Evolutionary conservation across 2,329 filamentous ascomycete species (phyloP), one percentile per base, ranked within the genome.

Genomic region (Aspergillus cejpii): DNA sequence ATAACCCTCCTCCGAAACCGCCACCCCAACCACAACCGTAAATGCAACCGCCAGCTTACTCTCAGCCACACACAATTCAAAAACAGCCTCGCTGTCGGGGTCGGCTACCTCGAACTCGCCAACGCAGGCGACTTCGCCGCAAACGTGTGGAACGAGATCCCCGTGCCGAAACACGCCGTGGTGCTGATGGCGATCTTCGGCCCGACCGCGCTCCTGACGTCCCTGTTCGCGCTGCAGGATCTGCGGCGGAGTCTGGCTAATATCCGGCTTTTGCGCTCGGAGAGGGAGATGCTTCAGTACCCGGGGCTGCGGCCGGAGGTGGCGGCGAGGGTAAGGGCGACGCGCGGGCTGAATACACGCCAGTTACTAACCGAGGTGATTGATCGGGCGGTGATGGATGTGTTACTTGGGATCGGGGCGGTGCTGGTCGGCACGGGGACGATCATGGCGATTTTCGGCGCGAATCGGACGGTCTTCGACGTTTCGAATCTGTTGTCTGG

Each of bases 101-200:
- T 77, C 1, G 77, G 75, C 0, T 74, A 74, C 38, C 70, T 80
- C 14, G 77, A 80, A 48, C 64, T 78, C 1, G 74, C 73, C 42
- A 80, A 80, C 53, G 74, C 75, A 0, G 70, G 71, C 1, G 77
- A 80, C 51, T 79, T 79, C 43, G 74, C 76, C 0, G 77, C 77
- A 44, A 79, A 80, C 43, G 70, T 79, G 1, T 80, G 74, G 74
- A 79, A 80, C 50, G 50, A 71, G 1, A 61, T 70, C 0, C 77
- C 76, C 0, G 68, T 77, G 0, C 76, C 76, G 0, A 50, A 56
- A 1, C 73, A 73, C 39, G 76, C 74, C 6, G 59, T 71, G 0
- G 67, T 71, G 0, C 60, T 78, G 3, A 79, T 80, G 76, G 75
- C 64, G 0, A 60, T 79, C 2, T 77, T 77, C 1, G 77, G 72